phyloP scores from a whole-genome alignment of 2,329 filamentous ascomycete genomes.

The Arthrinium puccinioides region DNA sequence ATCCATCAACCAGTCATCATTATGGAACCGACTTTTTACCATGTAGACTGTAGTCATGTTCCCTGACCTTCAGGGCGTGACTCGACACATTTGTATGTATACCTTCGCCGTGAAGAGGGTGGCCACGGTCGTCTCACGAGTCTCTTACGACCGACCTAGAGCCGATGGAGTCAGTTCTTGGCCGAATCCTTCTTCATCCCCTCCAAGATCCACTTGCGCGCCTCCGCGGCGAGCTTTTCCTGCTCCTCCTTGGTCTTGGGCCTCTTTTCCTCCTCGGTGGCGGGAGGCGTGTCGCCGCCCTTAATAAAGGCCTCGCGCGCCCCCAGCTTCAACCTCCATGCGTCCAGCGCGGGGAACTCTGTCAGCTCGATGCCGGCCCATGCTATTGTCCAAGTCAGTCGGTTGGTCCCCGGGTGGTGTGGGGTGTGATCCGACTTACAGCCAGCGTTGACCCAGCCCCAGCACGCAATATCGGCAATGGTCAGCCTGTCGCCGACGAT shows the following conservation, averaged over 20 bases:
- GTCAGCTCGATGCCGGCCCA: constrained; percentile 63
- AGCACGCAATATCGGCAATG: constrained; percentile 73
- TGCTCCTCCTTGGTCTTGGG: constrained; percentile 57
- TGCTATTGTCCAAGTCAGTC: constrained; percentile 18
- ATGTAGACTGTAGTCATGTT: too few species aligned
- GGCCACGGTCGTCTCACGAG: too few species aligned
- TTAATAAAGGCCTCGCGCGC: constrained; percentile 66
- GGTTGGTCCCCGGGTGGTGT: constrained; percentile 1
- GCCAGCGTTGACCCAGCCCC: constrained; percentile 63
- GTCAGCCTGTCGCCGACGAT: constrained; percentile 63
- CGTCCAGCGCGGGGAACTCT: constrained; percentile 68
- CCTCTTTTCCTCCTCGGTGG: constrained; percentile 53
- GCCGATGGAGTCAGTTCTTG: constrained; percentile 22
- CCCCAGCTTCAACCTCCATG: constrained; percentile 68
- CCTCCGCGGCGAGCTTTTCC: constrained; percentile 41
- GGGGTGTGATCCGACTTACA: constrained; percentile 26
- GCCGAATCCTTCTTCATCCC: constrained; percentile 65
- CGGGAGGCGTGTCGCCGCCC: constrained; percentile 63
- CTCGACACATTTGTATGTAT: too few species aligned
- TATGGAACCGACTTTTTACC: too few species aligned
- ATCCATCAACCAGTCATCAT: too few species aligned
- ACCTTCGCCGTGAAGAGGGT: too few species aligned
- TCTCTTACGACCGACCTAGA: too few species aligned
- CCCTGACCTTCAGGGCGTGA: too few species aligned
- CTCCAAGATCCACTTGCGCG: constrained; percentile 58